Percentiles rank a stretch among this genome's conserved stretches.
Conservation (phyloP, 805 yeast species). For the Kuraishia floccosa region DNA sequence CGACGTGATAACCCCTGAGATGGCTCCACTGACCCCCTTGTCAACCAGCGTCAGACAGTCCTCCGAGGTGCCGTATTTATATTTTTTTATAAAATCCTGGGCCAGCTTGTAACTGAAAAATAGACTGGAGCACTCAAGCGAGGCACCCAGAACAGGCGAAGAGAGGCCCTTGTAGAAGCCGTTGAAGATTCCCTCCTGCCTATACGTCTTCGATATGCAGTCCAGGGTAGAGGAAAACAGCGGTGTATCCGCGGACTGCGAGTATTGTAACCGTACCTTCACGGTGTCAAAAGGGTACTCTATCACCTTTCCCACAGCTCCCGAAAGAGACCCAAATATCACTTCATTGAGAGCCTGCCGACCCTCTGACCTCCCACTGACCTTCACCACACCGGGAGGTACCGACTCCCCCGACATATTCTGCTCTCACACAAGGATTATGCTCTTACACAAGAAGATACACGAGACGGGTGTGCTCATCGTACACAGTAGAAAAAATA, state of each 20-base stretch:
- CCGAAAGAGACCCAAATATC: slow-evolving; percentile 31
- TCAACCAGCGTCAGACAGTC: slow-evolving; percentile 13
- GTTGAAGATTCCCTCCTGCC: slow-evolving; percentile 50
- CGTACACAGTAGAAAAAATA: too few species aligned
- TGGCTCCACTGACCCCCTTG: slow-evolving; percentile 58
- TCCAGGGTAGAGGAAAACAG: slow-evolving; percentile 50
- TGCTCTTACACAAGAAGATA: too few species aligned
- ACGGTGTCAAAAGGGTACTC: slow-evolving; percentile 93
- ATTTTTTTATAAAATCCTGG: slow-evolving; percentile 21
- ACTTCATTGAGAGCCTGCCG: slow-evolving; percentile 2
- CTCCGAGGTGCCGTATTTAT: slow-evolving; percentile 8
- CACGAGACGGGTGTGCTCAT: too few species aligned
- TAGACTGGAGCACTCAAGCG: slow-evolving; percentile 76
- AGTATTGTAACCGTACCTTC: slow-evolving; percentile 69
- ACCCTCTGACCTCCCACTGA: too few species aligned
- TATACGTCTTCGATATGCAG: slow-evolving; percentile 51
- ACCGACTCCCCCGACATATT: too few species aligned
- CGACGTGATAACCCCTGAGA: slow-evolving; percentile 75
- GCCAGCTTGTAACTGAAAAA: slow-evolving; percentile 54
- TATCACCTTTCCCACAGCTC: slow-evolving; percentile 71
- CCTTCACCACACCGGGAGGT: too few species aligned
- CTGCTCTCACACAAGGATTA: too few species aligned
- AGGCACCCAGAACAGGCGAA: slow-evolving; percentile 83
- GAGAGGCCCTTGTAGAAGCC: slow-evolving; percentile 76
- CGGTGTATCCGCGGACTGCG: slow-evolving; percentile 47